Conservation (phyloP, 805 yeast species). For the Kazachstania kunashirensis region DNA sequence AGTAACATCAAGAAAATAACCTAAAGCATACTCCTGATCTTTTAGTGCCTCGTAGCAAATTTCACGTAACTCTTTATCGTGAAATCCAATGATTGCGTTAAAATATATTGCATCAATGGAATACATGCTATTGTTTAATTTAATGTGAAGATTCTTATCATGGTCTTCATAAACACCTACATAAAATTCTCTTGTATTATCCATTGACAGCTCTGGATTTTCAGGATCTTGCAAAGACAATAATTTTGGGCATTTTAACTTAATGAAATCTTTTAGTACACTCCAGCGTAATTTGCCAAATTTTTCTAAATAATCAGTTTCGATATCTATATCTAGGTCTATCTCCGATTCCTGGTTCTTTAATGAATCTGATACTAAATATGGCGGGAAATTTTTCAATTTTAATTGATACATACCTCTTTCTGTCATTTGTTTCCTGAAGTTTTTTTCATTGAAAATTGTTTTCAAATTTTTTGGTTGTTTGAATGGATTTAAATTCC, state of each 20-base stretch:
- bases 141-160: conserved; percentile 14
- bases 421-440: conserved; percentile 29
- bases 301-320: conserved; percentile 19
- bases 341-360: background rate
- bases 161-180: conserved; percentile 29
- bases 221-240: conserved; percentile 9
- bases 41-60: conserved; percentile 18
- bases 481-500: conserved; percentile 9
- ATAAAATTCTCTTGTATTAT: conserved; percentile 29
- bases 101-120: conserved; percentile 20
- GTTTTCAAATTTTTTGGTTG: conserved; percentile 22
- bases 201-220: conserved; percentile 4
- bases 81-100: conserved; percentile 29
- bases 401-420: conserved; percentile 28
- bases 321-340: conserved; percentile 3
- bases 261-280: conserved; percentile 31
- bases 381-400: conserved; percentile 28
- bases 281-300: conserved; percentile 31
- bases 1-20: conserved; percentile 14
- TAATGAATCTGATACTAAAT: conserved; percentile 17
- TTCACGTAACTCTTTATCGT: conserved; percentile 23
- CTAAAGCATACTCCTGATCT: conserved; percentile 25
- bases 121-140: conserved; percentile 12
- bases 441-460: conserved; percentile 26
- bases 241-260: conserved; percentile 25